Conservation (phyloP, 208 protist species). For the Balamuthia mandrillaris region DNA sequence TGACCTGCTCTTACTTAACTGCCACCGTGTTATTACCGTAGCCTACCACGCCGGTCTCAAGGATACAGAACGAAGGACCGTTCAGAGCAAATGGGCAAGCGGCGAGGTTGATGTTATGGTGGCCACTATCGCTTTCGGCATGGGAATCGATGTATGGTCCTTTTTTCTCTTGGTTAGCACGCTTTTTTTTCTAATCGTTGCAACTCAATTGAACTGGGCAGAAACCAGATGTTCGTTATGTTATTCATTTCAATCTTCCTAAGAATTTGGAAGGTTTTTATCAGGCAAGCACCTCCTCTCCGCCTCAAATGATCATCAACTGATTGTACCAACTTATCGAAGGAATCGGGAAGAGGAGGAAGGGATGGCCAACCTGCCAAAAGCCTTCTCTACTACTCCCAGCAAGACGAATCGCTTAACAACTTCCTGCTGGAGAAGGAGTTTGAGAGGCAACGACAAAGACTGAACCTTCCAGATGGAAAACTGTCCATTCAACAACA, state of each 20-base stretch:
- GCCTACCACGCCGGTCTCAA: slow-evolving; percentile 31
- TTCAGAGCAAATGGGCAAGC: slow-evolving; percentile 71
- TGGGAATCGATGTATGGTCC: slow-evolving; percentile 88
- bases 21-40: not conserved
- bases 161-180: no score
- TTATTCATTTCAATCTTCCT: slow-evolving; percentile 91
- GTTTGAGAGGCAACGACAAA: not conserved
- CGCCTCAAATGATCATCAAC: slow-evolving; percentile 73
- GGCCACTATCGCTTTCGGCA: slow-evolving; percentile 95
- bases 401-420: slow-evolving; percentile 51
- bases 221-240: slow-evolving; percentile 91
- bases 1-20: not conserved
- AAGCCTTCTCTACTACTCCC: slow-evolving; percentile 75
- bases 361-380: slow-evolving; percentile 80
- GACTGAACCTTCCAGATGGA: not conserved
- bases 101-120: slow-evolving; percentile 85
- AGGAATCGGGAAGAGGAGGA: slow-evolving; percentile 91
- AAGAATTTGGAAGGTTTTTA: slow-evolving; percentile 8
- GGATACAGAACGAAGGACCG: not conserved
- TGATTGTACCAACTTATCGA: slow-evolving; percentile 97
- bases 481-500: not conserved
- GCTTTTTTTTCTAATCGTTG: no score
- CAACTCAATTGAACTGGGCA: no score
- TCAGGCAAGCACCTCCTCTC: not conserved
- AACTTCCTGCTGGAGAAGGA: not conserved